Percentiles rank a stretch among this genome's conserved stretches.
phyloP scores from a whole-genome alignment of 176 grass and related monocot genomes.

The Microstegium vimineum region DNA sequence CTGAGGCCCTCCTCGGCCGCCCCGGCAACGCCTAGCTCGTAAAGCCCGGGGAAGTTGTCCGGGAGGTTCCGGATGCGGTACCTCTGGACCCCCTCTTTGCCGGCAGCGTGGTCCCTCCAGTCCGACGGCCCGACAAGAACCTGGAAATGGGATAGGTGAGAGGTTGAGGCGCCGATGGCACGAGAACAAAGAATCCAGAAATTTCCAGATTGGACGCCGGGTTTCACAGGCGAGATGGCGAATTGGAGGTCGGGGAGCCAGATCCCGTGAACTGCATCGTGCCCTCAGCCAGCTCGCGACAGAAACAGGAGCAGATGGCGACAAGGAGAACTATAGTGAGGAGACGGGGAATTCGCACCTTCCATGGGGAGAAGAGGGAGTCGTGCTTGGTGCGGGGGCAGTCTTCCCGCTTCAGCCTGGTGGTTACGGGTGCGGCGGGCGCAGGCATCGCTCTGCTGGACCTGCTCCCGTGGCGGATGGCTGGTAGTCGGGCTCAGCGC shows the following conservation, averaged over 20 bases:
- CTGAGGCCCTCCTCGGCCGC: constrained; percentile 19
- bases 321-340: background rate
- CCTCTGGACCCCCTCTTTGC: constrained; percentile 65
- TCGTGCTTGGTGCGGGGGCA: constrained; percentile 75
- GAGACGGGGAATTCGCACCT: constrained; percentile 24
- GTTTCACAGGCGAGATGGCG: background rate
- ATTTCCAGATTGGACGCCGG: background rate
- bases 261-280: background rate
- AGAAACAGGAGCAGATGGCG: background rate
- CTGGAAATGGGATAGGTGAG: constrained; percentile 25
- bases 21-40: constrained; percentile 58
- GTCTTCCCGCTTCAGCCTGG: constrained; percentile 70
- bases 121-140: constrained; percentile 74
- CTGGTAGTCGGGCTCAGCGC: constrained; percentile 16
- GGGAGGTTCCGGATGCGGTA: constrained; percentile 76
- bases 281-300: background rate
- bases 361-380: constrained; percentile 84
- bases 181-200: background rate
- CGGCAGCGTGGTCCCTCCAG: constrained; percentile 62
- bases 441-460: constrained; percentile 26
- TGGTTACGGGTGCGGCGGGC: background rate
- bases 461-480: background rate
- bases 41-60: constrained; percentile 71
- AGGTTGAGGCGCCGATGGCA: background rate
- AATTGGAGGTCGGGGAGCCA: background rate